Conservation (phyloP, 1,284 basidiomycete species). For the Fomitopsis palustris region DNA sequence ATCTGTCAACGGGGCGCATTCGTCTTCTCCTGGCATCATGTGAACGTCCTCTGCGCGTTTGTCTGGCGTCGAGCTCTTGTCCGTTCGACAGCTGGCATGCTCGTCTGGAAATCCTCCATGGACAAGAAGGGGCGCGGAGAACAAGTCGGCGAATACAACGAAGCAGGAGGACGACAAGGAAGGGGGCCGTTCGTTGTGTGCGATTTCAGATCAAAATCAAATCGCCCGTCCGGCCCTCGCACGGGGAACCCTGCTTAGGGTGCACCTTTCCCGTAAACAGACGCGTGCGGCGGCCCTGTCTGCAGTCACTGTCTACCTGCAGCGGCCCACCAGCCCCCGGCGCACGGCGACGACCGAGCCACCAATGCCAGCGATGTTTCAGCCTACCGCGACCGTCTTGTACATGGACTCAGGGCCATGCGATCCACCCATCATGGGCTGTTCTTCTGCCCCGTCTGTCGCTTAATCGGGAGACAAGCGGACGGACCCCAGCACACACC, state of each 20-base stretch:
- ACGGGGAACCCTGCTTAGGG: background rate
- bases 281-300: background rate
- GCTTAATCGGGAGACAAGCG: background rate
- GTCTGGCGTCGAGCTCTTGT: background rate
- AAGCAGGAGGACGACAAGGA: background rate
- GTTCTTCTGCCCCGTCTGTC: background rate
- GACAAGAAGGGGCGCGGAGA: background rate
- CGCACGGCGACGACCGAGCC: no score
- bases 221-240: background rate
- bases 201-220: background rate
- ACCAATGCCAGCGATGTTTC: background rate
- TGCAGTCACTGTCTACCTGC: background rate
- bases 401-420: background rate
- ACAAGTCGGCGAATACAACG: background rate
- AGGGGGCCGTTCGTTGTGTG: background rate
- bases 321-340: no score
- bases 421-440: background rate
- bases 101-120: background rate
- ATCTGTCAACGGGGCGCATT: background rate
- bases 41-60: background rate
- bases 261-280: background rate
- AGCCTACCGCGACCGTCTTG: background rate
- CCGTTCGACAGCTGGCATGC: background rate
- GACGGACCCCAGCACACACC: background rate
- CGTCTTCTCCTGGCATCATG: background rate